Percentiles rank a stretch among this genome's conserved stretches.
These are phyloP conservation scores for bread wheat (Triticum aestivum) DNA, from an alignment of 176 grass and related monocot species.

Conservation along the genomic window DNA sequence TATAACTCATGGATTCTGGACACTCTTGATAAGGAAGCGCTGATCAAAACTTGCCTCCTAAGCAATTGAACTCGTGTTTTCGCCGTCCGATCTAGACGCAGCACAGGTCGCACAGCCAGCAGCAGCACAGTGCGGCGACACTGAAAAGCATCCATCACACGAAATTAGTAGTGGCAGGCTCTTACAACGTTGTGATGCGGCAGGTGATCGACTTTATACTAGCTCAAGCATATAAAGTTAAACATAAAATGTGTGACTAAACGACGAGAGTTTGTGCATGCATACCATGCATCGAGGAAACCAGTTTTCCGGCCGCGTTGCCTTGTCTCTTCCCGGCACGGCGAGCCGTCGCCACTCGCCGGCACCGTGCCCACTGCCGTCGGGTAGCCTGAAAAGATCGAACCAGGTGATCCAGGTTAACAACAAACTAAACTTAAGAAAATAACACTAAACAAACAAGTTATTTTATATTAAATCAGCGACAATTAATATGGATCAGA, in stretches of 20 bases:
- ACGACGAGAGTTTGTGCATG: neutral
- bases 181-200: neutral
- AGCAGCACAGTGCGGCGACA: constrained; percentile 39
- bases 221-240: neutral
- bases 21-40: neutral
- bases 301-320: constrained; percentile 14
- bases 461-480: too few species aligned
- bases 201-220: too few species aligned
- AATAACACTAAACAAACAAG: neutral
- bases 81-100: constrained; percentile 15
- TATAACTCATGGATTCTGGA: neutral
- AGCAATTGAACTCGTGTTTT: neutral
- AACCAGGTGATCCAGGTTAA: neutral
- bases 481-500: too few species aligned
- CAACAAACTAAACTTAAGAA: neutral
- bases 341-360: neutral
- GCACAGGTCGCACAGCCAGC: constrained; percentile 47
- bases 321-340: neutral
- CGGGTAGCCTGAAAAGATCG: constrained; percentile 18
- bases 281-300: constrained; percentile 37
- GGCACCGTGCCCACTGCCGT: neutral
- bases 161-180: neutral
- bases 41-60: neutral
- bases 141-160: constrained; percentile 3
- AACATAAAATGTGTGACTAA: neutral